phyloP scores from a whole-genome alignment of 176 grass and related monocot genomes.

The Oryza coarctata region DNA sequence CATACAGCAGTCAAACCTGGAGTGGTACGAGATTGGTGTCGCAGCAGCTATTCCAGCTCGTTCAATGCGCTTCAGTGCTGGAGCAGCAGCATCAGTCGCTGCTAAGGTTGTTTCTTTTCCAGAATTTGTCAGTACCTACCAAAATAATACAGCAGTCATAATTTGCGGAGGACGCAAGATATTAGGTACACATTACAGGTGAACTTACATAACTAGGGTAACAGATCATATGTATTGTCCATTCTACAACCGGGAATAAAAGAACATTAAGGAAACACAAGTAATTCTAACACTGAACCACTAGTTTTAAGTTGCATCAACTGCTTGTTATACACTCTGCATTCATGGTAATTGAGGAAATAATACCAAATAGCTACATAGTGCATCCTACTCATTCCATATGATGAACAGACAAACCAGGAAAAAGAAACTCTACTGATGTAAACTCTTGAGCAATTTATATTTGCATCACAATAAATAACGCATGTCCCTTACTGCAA shows the following conservation, averaged over 20 bases:
- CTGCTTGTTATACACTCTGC: neutral
- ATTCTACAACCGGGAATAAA: neutral
- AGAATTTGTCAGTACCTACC: conserved; percentile 87
- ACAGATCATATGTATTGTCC: neutral
- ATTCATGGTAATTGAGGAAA: neutral
- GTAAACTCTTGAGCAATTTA: neutral
- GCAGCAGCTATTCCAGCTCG: conserved; percentile 96
- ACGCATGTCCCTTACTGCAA: conserved; percentile 50
- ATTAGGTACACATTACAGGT: neutral
- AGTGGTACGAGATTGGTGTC: conserved; percentile 93
- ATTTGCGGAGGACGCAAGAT: neutral
- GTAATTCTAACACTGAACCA: neutral
- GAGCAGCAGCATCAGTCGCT: conserved; percentile 93
- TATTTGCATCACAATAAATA: neutral
- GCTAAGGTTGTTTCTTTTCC: conserved; percentile 95
- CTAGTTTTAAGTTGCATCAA: neutral
- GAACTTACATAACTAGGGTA: neutral
- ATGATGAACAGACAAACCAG: neutral
- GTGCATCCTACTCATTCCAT: neutral
- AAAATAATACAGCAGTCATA: neutral
- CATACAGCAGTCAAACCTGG: conserved; percentile 59
- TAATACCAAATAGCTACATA: neutral
- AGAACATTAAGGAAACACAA: neutral
- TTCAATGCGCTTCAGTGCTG: conserved; percentile 87
- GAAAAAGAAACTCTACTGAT: neutral